A percentile compares a stretch with the other conserved stretches of the same genome.
Conservation (phyloP, 208 protist species). For the Baffinella frigidus region DNA sequence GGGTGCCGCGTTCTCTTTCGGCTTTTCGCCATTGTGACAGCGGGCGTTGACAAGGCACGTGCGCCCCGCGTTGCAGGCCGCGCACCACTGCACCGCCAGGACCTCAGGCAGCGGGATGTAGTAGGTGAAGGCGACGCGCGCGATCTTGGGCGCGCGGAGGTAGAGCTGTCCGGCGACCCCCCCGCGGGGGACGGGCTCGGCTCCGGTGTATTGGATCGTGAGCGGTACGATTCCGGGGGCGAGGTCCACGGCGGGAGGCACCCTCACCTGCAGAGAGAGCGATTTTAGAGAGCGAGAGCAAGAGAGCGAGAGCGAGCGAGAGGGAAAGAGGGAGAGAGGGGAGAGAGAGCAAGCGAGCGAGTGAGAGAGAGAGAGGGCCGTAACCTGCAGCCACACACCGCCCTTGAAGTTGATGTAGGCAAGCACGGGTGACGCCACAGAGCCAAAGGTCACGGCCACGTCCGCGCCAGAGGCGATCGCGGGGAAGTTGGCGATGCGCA, state of each 20-base stretch:
- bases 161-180: not conserved
- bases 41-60: not conserved
- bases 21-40: not conserved
- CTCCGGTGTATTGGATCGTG: not conserved
- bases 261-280: no score
- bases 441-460: not conserved
- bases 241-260: not conserved
- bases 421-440: not conserved
- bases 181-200: not conserved
- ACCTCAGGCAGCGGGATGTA: not conserved
- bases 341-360: no score
- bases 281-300: no score
- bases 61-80: not conserved
- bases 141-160: not conserved
- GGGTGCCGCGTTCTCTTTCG: not conserved
- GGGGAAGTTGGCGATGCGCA: not conserved
- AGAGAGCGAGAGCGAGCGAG: no score
- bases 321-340: no score
- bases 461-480: not conserved
- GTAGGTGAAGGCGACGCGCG: not conserved
- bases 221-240: not conserved
- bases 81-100: not conserved
- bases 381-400: not conserved
- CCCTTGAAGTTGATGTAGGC: not conserved
- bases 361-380: no score